These are phyloP conservation scores for Puccinia novopanici DNA, from an alignment of 1,284 basidiomycete species.

Conservation along the genomic window DNA sequence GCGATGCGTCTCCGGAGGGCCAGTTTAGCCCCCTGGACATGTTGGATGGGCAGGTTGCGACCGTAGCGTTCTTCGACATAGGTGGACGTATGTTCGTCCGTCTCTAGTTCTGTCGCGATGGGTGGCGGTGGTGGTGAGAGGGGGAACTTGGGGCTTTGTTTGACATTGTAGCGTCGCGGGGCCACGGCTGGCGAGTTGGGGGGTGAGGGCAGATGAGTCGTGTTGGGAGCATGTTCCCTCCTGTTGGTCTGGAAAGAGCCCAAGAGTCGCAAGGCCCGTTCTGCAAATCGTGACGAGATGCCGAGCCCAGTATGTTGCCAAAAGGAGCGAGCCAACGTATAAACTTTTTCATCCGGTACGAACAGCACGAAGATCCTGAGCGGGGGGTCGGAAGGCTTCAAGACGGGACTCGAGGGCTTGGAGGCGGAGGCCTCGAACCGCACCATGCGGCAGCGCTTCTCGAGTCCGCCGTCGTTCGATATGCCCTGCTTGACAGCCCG, in stretches of 20 bases:
- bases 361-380: slow-evolving; percentile 72
- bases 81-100: slow-evolving; percentile 63
- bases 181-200: neutral
- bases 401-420: slow-evolving; percentile 54
- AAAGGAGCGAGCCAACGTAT: slow-evolving; percentile 78
- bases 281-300: slow-evolving; percentile 83
- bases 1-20: slow-evolving; percentile 85
- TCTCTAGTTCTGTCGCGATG: slow-evolving; percentile 53
- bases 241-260: slow-evolving; percentile 61
- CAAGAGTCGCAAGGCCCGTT: slow-evolving; percentile 74
- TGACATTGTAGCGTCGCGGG: slow-evolving; percentile 27
- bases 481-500: slow-evolving; percentile 62
- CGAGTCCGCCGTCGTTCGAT: slow-evolving; percentile 64
- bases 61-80: slow-evolving; percentile 93
- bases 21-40: slow-evolving; percentile 76
- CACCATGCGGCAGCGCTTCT: slow-evolving; percentile 68
- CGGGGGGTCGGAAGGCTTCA: slow-evolving; percentile 56
- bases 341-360: slow-evolving; percentile 62
- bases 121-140: neutral
- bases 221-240: too few relatives aligned
- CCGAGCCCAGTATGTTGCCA: slow-evolving; percentile 95
- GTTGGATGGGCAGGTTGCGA: slow-evolving; percentile 78
- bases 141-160: slow-evolving; percentile 7
- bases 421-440: slow-evolving; percentile 53
- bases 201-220: neutral